Evolutionary conservation across 768 basidiomycete genomes (phyloP).

Genomic region (Amyloporia xantha): DNA sequence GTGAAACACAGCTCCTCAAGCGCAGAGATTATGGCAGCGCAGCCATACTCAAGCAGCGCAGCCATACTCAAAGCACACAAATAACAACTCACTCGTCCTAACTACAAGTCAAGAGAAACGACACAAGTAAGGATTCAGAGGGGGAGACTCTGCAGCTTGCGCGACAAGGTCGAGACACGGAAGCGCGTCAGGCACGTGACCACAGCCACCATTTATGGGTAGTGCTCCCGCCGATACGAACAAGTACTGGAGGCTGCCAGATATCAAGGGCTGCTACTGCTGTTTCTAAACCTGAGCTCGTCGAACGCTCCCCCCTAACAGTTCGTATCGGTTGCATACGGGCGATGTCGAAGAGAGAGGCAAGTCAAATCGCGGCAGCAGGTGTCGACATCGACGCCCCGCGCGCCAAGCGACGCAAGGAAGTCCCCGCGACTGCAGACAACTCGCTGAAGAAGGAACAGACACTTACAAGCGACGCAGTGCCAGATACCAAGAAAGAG

Average conservation of each 20-base stretch:
- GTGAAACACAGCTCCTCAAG: too few species aligned
- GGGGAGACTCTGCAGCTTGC: too few species aligned
- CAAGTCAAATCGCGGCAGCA: conserved; percentile 31
- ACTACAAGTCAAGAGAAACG: too few species aligned
- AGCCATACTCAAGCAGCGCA: too few species aligned
- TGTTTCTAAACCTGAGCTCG: conserved; percentile 6
- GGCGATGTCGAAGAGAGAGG: conserved; percentile 46
- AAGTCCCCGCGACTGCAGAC: conserved; percentile 25
- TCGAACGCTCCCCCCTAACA: neutral
- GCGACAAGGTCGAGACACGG: too few species aligned
- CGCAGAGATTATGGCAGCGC: too few species aligned
- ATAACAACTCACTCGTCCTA: too few species aligned
- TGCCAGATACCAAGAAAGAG: conserved; percentile 25
- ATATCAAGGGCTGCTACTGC: conserved; percentile 8
- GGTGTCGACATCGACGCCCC: conserved; percentile 37
- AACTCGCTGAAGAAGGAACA: neutral
- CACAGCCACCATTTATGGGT: conserved; percentile 1
- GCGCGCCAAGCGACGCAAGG: conserved; percentile 47
- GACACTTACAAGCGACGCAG: conserved; percentile 24
- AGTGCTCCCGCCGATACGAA: neutral
- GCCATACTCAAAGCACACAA: too few species aligned
- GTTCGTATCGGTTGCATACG: neutral
- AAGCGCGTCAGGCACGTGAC: conserved; percentile 3
- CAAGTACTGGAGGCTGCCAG: conserved; percentile 2
- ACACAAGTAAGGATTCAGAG: too few species aligned